phyloP scores from a whole-genome alignment of 2,329 filamentous ascomycete genomes.

The Alternaria sp. region DNA sequence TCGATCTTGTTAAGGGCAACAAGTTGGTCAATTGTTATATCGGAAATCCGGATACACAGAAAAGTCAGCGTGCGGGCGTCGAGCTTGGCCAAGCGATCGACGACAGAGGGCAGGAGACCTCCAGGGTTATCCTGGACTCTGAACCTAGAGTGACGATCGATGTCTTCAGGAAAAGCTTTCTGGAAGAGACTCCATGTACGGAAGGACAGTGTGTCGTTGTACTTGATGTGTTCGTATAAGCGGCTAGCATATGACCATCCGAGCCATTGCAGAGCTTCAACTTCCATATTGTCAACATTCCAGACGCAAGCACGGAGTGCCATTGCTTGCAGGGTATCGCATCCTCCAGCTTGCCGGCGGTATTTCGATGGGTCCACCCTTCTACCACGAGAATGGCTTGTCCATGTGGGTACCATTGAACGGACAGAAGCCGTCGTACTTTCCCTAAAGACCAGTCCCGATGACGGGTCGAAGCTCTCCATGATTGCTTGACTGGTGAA shows the following conservation, averaged over 20 bases:
- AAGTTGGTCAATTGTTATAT: slow-evolving; percentile 19
- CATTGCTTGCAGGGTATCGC: slow-evolving; percentile 24
- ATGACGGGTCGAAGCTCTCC: slow-evolving; percentile 8
- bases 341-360: slow-evolving; percentile 12
- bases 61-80: slow-evolving; percentile 21
- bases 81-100: slow-evolving; percentile 17
- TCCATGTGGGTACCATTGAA: slow-evolving; percentile 29
- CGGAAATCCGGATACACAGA: slow-evolving; percentile 21
- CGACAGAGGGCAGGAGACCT: slow-evolving; percentile 18
- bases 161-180: slow-evolving; percentile 23
- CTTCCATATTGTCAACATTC: slow-evolving; percentile 21
- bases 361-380: slow-evolving; percentile 15
- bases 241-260: slow-evolving; percentile 25
- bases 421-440: slow-evolving; percentile 8
- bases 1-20: slow-evolving; percentile 21
- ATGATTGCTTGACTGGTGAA: slow-evolving; percentile 1
- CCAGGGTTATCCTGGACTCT: slow-evolving; percentile 3
- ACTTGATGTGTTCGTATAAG: slow-evolving; percentile 22
- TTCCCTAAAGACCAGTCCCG: slow-evolving; percentile 28
- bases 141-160: slow-evolving; percentile 19
- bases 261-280: slow-evolving; percentile 23
- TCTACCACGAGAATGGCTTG: slow-evolving; percentile 17
- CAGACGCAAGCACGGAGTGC: slow-evolving; percentile 25
- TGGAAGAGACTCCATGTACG: slow-evolving; percentile 25
- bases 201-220: slow-evolving; percentile 23